Percentiles rank a stretch among this genome's conserved stretches.
Conservation (phyloP, 2,329 filamentous ascomycete genomes). For the Trichoderma guizhouense region DNA sequence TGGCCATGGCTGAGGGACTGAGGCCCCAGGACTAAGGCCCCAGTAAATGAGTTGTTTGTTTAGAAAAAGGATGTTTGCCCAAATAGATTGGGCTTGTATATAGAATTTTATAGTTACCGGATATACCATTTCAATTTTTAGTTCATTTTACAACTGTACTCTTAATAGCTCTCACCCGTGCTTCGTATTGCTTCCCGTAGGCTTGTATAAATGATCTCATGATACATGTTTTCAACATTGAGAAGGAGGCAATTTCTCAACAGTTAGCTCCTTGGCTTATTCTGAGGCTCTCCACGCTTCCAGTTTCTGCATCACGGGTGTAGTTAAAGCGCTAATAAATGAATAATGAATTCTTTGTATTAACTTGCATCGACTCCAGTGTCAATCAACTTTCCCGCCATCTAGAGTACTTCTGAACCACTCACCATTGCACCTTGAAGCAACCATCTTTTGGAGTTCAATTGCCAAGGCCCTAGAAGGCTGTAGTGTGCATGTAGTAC, state of each 20-base stretch:
- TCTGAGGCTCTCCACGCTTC: neutral
- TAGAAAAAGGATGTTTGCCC: neutral
- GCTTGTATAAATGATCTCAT: neutral
- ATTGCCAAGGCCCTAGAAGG: neutral
- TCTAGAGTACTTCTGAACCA: neutral
- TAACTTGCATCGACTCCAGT: neutral
- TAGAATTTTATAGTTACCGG: neutral
- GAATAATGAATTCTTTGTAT: neutral
- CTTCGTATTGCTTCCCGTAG: neutral
- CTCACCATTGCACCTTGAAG: neutral
- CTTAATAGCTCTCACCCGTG: neutral
- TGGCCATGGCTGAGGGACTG: conserved; percentile 8
- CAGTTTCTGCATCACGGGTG: neutral
- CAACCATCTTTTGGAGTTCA: neutral
- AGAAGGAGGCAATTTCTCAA: neutral
- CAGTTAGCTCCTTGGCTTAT: neutral
- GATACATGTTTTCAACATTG: neutral
- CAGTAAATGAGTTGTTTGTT: neutral
- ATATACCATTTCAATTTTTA: conserved; percentile 3
- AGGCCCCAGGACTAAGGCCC: neutral
- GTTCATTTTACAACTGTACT: neutral
- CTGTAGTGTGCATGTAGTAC: neutral
- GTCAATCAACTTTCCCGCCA: neutral
- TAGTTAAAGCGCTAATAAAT: neutral
- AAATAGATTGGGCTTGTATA: neutral